Evolutionary conservation across 345 rosid species (phyloP).

Genomic region (Heritiera littoralis): DNA sequence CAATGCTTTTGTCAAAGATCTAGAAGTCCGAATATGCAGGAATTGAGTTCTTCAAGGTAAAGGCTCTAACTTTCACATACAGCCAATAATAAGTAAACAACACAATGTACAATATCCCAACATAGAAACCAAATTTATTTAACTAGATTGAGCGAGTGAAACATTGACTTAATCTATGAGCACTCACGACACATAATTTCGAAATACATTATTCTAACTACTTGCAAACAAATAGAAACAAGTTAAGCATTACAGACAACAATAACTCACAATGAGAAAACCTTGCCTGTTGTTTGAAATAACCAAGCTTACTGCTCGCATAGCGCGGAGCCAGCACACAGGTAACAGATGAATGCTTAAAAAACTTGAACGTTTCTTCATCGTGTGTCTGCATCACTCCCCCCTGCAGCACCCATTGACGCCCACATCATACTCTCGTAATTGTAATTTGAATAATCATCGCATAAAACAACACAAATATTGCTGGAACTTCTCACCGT

Average conservation of each 20-base stretch:
- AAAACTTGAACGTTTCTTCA: conserved; percentile 87
- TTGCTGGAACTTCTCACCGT: conserved; percentile 47
- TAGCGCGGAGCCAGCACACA: conserved; percentile 91
- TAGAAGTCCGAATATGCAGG: conserved; percentile 15
- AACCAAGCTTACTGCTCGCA: conserved; percentile 81
- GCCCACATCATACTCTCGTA: conserved; percentile 7
- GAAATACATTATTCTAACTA: background rate
- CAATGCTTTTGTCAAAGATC: background rate
- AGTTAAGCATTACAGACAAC: background rate
- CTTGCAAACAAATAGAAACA: background rate
- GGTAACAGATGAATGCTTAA: conserved; percentile 92
- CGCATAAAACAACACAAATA: background rate
- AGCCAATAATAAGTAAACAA: background rate
- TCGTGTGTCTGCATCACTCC: conserved; percentile 95
- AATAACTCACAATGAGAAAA: background rate
- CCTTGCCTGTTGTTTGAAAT: conserved; percentile 77
- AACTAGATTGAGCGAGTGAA: background rate
- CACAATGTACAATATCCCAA: background rate
- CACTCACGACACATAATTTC: background rate
- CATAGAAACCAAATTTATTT: background rate
- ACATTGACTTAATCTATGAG: background rate
- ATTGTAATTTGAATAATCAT: background rate
- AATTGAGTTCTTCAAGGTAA: background rate
- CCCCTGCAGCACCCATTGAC: conserved; percentile 45
- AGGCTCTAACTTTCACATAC: background rate